These are phyloP conservation scores for Salvia rosmarinus DNA, from an alignment of 257 asterid species.

Conservation along the genomic window DNA sequence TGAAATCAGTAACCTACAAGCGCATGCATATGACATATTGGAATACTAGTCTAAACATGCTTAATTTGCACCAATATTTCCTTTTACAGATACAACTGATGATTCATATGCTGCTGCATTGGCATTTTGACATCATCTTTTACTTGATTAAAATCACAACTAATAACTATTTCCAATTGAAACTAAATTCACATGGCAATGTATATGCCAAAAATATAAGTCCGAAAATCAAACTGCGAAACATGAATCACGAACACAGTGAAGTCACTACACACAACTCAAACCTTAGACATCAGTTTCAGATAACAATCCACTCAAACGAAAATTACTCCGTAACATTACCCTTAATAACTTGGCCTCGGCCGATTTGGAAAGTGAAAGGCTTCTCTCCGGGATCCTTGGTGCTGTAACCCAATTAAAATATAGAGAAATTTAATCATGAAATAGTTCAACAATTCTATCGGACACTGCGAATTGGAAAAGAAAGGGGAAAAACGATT, in stretches of 20 bases:
- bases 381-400: constrained; percentile 96
- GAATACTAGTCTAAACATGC: background rate
- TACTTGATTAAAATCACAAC: background rate
- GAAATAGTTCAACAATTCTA: too few relatives aligned
- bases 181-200: background rate
- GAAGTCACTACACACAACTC: background rate
- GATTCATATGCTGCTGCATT: background rate
- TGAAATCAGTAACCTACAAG: background rate
- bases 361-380: constrained; percentile 81
- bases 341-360: constrained; percentile 57
- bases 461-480: background rate
- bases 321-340: background rate
- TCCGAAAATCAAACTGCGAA: background rate
- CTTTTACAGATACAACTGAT: background rate
- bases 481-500: background rate
- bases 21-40: too few relatives aligned
- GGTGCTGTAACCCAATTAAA: constrained; percentile 72
- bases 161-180: background rate
- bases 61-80: background rate
- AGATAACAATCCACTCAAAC: background rate
- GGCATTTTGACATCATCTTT: background rate
- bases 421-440: background rate
- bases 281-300: background rate
- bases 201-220: background rate
- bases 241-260: background rate